Evolutionary conservation across 2,329 filamentous ascomycete genomes (phyloP).

Genomic region (Chaetomiaceae sp.): DNA sequence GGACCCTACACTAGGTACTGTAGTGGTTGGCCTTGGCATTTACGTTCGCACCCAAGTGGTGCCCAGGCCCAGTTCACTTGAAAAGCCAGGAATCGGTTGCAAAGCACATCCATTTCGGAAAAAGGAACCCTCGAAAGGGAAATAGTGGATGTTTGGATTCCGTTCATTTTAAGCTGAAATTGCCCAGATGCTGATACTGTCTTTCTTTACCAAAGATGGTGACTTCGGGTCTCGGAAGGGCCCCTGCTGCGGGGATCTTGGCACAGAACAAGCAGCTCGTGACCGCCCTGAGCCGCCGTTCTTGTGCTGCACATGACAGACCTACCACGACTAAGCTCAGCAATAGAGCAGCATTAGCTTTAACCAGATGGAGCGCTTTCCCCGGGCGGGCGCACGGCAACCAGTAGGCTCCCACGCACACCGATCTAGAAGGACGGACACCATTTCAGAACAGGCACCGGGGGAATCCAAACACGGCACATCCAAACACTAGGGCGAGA

Average conservation of each 20-base stretch:
- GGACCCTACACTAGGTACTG: background rate
- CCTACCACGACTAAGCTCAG: background rate
- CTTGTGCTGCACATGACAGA: conserved; percentile 10
- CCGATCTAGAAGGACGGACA: background rate
- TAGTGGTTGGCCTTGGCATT: too few species aligned
- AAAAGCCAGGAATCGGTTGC: too few species aligned
- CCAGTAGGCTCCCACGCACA: background rate
- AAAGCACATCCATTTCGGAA: too few species aligned
- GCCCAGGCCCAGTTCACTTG: too few species aligned
- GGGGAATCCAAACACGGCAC: background rate
- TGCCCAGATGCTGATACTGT: too few species aligned
- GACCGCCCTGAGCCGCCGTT: background rate
- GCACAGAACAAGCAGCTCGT: background rate
- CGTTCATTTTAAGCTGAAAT: too few species aligned
- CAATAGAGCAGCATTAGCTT: background rate
- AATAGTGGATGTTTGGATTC: too few species aligned
- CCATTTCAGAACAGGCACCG: background rate
- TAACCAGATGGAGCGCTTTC: background rate
- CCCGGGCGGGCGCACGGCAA: background rate
- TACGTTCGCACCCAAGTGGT: too few species aligned
- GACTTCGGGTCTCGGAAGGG: background rate
- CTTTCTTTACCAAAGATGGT: background rate
- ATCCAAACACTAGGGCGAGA: background rate
- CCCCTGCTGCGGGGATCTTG: background rate
- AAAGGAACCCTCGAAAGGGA: too few species aligned